Base-by-base conservation (phyloP, 2,329 filamentous ascomycete genomes). In the Stagonosporopsis rhizophila region DNA sequence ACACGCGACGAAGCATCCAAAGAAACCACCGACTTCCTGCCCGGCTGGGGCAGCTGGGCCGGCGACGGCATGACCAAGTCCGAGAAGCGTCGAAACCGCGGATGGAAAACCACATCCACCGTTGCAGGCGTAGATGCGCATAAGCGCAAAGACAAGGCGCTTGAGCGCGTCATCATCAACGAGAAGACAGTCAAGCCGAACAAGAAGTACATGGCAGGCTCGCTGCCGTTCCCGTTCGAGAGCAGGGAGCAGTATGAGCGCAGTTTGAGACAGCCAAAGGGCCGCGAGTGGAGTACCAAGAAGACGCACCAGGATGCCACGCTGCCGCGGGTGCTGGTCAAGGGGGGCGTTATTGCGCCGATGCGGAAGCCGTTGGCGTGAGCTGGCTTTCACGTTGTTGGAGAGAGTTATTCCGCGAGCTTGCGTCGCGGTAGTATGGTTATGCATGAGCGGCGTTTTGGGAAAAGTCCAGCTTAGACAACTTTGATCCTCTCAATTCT, bases 251-350 rank as follows among this genome's bases (percentile, higher is more conserved):
- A 97, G 81, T 98, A 98, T 78, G 95, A 99, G 81, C 83, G 94
- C 46, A 90, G 89, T 62, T 80, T 98, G 56, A 84, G 94, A 39
- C 79, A 97, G 64, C 95, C 95, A 1, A 86, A 98, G 58, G 95
- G 95, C 1, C 91, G 90, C 15, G 94, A 99, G 77, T 99, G 94
- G 93, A 87, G 88, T 66, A 98, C 94, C n/a, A 97, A 96, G 84
- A 87, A 92, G 80, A 92, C 90, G 14, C 95, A 95, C 83, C 93
- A 98, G 81, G 87, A 89, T 67, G 86, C 86, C 59, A 96, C 90
- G 57, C 96, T 94, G 84, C 95, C 95, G 56, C 87, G 92, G 68
- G 85, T 98, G 64, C 82, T 98, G 75, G 81, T 96, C 75, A 97
- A 96, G 82, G 91, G 93, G 79, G 95, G 95, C 42, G 92, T 99